phyloP scores from a whole-genome alignment of 2,329 filamentous ascomycete species.

The Cordyceps farinosa region DNA sequence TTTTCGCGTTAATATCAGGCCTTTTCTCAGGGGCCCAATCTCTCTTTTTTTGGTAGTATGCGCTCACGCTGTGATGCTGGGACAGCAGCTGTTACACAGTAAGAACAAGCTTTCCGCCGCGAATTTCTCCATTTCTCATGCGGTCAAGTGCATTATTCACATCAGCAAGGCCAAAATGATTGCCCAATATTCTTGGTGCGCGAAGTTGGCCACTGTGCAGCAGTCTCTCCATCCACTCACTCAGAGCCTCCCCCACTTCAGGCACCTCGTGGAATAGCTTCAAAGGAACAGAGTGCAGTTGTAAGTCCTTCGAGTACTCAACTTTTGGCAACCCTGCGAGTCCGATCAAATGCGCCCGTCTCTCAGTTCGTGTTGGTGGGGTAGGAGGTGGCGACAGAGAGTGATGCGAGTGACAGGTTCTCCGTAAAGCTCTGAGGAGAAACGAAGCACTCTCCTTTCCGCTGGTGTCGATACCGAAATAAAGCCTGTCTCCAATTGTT shows the following conservation, averaged over 20 bases:
- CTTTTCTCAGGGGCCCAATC: too few relatives aligned
- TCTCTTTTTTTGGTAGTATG: too few relatives aligned
- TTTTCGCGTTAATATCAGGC: too few relatives aligned
- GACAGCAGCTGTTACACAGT: not conserved
- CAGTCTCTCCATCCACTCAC: conserved; percentile 65
- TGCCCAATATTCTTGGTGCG: conserved; percentile 63
- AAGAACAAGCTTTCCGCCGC: conserved; percentile 67
- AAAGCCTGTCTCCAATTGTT: conserved; percentile 54
- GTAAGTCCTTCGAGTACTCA: conserved; percentile 39
- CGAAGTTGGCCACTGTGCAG: conserved; percentile 50
- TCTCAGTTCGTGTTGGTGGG: conserved; percentile 26
- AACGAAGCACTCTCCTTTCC: conserved; percentile 60
- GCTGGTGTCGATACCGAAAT: conserved; percentile 66
- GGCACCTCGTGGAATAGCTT: conserved; percentile 71
- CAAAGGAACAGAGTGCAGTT: conserved; percentile 66
- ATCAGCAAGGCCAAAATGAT: conserved; percentile 59
- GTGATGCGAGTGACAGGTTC: not conserved
- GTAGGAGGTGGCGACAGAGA: conserved; percentile 38
- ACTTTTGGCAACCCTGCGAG: conserved; percentile 64
- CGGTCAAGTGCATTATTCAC: conserved; percentile 67
- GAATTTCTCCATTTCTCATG: conserved; percentile 62
- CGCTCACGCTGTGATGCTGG: not conserved
- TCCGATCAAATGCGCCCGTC: conserved; percentile 56
- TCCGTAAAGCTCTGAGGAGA: conserved; percentile 50
- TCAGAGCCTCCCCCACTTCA: conserved; percentile 58